Percentiles rank a stretch among this genome's conserved stretches.
Conservation (phyloP, 2,329 filamentous ascomycete genomes). For the Beauveria caledonica region DNA sequence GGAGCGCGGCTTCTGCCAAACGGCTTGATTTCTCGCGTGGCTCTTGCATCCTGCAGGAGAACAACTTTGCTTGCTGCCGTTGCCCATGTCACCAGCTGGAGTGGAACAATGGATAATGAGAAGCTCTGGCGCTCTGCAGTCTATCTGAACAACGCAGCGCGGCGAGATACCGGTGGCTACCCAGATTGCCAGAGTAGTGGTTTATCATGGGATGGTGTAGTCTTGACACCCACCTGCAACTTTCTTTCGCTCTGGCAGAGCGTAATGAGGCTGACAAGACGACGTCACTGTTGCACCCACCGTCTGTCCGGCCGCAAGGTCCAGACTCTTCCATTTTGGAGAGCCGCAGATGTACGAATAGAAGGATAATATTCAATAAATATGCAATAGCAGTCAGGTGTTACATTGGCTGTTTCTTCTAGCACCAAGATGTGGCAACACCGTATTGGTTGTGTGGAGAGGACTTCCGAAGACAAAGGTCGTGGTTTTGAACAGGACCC, state of each 20-base stretch:
- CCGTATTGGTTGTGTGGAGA: background rate
- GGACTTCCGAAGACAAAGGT: background rate
- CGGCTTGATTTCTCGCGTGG: background rate
- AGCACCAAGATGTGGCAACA: background rate
- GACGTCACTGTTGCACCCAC: conserved; percentile 2
- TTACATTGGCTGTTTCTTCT: background rate
- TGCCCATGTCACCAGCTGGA: background rate
- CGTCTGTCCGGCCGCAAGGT: background rate
- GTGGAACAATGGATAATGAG: background rate
- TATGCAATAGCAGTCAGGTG: background rate
- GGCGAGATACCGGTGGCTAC: too few species aligned
- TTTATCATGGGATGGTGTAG: too few species aligned
- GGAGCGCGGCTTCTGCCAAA: too few species aligned
- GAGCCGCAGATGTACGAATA: background rate
- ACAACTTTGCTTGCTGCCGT: background rate
- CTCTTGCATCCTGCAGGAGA: background rate
- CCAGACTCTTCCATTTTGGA: background rate
- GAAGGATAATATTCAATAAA: background rate
- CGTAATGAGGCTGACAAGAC: background rate
- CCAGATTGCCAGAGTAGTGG: too few species aligned
- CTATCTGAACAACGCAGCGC: too few species aligned
- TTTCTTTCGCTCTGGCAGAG: too few species aligned
- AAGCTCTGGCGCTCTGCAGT: too few species aligned
- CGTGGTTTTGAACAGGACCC: background rate
- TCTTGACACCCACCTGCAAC: too few species aligned